A percentile compares a stretch with the other conserved stretches of the same genome.
Conservation (phyloP, 768 basidiomycete species). For the Suillus variegatus region DNA sequence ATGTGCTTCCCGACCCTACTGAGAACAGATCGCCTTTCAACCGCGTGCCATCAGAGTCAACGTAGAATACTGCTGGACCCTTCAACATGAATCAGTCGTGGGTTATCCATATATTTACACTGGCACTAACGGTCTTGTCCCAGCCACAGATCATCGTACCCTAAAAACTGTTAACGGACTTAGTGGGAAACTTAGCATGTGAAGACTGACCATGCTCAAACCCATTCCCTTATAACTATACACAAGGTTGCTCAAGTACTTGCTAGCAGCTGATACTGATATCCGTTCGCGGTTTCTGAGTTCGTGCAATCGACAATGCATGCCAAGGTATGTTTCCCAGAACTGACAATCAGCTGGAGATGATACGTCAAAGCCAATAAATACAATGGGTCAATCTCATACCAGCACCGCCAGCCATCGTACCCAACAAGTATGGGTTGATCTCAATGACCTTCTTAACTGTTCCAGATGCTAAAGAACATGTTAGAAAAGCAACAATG, state of each 20-base stretch:
- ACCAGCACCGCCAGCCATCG: slow-evolving; percentile 99
- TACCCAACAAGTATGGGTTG: slow-evolving; percentile 97
- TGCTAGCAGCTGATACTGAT: slow-evolving; percentile 98
- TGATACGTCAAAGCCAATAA: slow-evolving; percentile 9
- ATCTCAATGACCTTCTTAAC: slow-evolving; percentile 99
- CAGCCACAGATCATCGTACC: slow-evolving; percentile 99
- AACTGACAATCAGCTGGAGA: slow-evolving; percentile 87
- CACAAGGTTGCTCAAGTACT: slow-evolving; percentile 95
- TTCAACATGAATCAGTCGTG: slow-evolving; percentile 31
- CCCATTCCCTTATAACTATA: slow-evolving; percentile 99
- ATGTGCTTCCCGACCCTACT: slow-evolving; percentile 97
- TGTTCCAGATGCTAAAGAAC: slow-evolving; percentile 79
- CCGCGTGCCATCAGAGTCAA: slow-evolving; percentile 95
- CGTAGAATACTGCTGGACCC: slow-evolving; percentile 95
- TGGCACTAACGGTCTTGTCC: slow-evolving; percentile 86
- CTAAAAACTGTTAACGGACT: slow-evolving; percentile 38
- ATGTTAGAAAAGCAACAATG: not conserved
- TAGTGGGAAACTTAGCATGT: slow-evolving; percentile 3
- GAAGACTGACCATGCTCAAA: slow-evolving; percentile 81
- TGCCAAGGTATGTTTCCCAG: slow-evolving; percentile 99
- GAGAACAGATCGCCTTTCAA: slow-evolving; percentile 98
- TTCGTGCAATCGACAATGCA: slow-evolving; percentile 96
- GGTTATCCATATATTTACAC: not conserved
- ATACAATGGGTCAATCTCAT: slow-evolving; percentile 26
- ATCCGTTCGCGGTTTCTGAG: slow-evolving; percentile 96